Conservation (phyloP, 306 rosid genomes). For the Lathyrus aphaca region DNA sequence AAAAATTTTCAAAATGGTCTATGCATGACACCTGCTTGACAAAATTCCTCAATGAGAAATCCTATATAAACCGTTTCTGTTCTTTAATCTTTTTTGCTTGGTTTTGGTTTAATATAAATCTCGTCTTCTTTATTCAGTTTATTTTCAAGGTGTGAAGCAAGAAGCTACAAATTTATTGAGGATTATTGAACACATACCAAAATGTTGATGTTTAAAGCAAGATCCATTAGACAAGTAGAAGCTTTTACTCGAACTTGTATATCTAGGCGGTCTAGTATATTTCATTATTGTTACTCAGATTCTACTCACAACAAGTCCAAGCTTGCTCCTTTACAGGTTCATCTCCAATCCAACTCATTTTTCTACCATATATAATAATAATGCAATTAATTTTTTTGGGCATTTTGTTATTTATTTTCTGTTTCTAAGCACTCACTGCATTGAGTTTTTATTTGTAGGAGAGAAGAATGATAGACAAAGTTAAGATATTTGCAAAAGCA, state of each 20-base stretch:
- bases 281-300: slow-evolving; percentile 52
- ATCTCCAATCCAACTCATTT: slow-evolving; percentile 21
- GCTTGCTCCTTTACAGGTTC: slow-evolving; percentile 91
- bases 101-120: neutral
- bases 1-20: neutral
- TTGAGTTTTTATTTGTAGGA: slow-evolving; percentile 55
- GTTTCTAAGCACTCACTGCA: slow-evolving; percentile 21
- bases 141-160: slow-evolving; percentile 7
- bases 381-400: too few relatives aligned
- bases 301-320: slow-evolving; percentile 60
- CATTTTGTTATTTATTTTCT: slow-evolving; percentile 4
- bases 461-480: slow-evolving; percentile 84
- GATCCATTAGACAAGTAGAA: slow-evolving; percentile 46
- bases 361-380: neutral
- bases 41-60: neutral
- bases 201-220: slow-evolving; percentile 58
- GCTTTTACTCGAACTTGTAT: slow-evolving; percentile 45
- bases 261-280: slow-evolving; percentile 53
- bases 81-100: neutral
- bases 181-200: slow-evolving; percentile 21
- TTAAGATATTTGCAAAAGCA: slow-evolving; percentile 74
- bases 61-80: neutral
- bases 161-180: slow-evolving; percentile 33
- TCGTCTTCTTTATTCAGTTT: neutral
- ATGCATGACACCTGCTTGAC: slow-evolving; percentile 7